Evolutionary conservation across 1,284 basidiomycete species (phyloP).

Genomic region (Leccinum subspadiceum): DNA sequence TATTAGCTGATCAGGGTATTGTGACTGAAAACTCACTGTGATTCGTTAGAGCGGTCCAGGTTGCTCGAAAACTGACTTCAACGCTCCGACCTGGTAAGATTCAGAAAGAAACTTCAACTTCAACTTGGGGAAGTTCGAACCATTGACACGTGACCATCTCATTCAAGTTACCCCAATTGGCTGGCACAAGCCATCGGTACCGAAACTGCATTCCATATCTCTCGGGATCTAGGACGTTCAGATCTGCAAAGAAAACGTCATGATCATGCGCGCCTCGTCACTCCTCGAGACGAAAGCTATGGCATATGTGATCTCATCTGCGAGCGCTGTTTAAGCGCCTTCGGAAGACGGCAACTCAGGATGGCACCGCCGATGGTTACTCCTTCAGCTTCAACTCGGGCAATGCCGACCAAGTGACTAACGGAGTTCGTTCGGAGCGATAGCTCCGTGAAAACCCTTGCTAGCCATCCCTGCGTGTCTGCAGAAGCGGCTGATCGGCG

Average conservation of each 20-base stretch:
- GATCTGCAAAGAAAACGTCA: neutral
- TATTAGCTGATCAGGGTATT: neutral
- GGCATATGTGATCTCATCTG: neutral
- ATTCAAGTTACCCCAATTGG: neutral
- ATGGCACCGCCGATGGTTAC: neutral
- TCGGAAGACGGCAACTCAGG: neutral
- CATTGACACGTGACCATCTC: neutral
- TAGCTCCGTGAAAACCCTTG: neutral
- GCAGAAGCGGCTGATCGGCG: neutral
- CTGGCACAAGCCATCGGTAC: neutral
- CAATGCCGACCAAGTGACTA: neutral
- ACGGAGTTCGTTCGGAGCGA: neutral
- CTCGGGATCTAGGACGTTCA: neutral
- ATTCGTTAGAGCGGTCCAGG: neutral
- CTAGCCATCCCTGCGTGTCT: neutral
- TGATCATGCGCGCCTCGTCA: neutral
- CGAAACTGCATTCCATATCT: neutral
- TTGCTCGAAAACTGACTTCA: neutral
- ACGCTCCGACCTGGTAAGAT: too few relatives aligned
- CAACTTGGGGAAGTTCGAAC: neutral
- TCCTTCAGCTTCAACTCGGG: neutral
- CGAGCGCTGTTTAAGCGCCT: neutral
- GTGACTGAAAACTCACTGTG: neutral
- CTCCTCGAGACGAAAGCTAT: neutral
- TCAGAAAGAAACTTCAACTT: too few relatives aligned